phyloP scores from a whole-genome alignment of 495 filamentous ascomycete species.

The Aspergillus baeticus region DNA sequence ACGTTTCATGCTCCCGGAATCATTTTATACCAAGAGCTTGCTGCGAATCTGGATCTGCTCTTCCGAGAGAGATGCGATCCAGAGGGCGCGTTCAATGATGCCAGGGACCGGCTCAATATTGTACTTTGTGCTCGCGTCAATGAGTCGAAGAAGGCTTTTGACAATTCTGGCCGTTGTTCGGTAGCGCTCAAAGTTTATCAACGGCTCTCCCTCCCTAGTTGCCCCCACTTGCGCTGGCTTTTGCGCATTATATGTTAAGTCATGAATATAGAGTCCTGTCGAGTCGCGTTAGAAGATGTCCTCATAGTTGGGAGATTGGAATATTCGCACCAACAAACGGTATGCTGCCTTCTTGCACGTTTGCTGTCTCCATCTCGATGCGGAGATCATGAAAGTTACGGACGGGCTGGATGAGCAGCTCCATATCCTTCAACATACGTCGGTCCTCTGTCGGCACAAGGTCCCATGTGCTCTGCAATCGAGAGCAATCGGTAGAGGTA shows the following conservation, averaged over 20 bases:
- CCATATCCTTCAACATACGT: slow-evolving; percentile 74
- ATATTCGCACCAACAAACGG: slow-evolving; percentile 80
- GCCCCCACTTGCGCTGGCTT: slow-evolving; percentile 66
- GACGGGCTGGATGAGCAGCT: slow-evolving; percentile 79
- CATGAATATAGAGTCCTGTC: slow-evolving; percentile 81
- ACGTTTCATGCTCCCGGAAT: neutral
- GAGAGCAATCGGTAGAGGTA: slow-evolving; percentile 74
- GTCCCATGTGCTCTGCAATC: slow-evolving; percentile 79
- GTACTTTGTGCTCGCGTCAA: slow-evolving; percentile 92
- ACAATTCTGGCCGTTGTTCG: slow-evolving; percentile 88
- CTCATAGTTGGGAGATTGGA: neutral
- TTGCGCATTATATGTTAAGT: slow-evolving; percentile 94
- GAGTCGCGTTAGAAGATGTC: slow-evolving; percentile 6
- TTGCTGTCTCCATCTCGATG: slow-evolving; percentile 83
- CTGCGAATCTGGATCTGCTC: slow-evolving; percentile 71
- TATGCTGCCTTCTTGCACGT: slow-evolving; percentile 82
- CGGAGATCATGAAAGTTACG: slow-evolving; percentile 89
- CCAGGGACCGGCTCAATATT: slow-evolving; percentile 81
- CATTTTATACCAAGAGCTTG: slow-evolving; percentile 48
- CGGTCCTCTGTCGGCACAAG: slow-evolving; percentile 70
- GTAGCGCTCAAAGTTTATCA: slow-evolving; percentile 95
- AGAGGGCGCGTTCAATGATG: slow-evolving; percentile 86
- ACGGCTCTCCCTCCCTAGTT: slow-evolving; percentile 58
- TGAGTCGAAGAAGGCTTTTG: slow-evolving; percentile 83
- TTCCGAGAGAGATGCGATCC: slow-evolving; percentile 87